Conservation (phyloP, 2,329 filamentous ascomycete species). For the Nothophoma quercina region DNA sequence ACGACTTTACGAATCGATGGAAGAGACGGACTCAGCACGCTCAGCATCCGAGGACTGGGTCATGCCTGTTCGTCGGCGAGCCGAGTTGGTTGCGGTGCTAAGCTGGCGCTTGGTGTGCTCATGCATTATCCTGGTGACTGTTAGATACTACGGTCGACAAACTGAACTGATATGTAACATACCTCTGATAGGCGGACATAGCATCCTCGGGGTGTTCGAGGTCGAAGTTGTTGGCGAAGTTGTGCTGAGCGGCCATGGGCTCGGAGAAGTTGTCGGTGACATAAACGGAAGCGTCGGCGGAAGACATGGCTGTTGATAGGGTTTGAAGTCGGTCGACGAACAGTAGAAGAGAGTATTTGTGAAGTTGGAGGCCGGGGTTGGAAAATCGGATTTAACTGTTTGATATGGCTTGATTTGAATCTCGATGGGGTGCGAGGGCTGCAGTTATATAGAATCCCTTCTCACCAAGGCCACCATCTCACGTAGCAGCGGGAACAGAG, state of each 20-base stretch:
- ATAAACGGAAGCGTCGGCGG: conserved; percentile 42
- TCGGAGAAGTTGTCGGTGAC: conserved; percentile 51
- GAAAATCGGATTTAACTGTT: neutral
- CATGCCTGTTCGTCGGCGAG: conserved; percentile 48
- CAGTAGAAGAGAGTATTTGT: neutral
- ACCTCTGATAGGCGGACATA: conserved; percentile 56
- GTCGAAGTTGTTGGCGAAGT: conserved; percentile 55
- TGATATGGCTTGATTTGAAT: conserved; percentile 4
- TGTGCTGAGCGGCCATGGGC: conserved; percentile 52
- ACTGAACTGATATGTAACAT: conserved; percentile 22
- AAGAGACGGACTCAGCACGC: conserved; percentile 26
- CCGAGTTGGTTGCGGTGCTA: conserved; percentile 55
- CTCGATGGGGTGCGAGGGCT: conserved; percentile 2
- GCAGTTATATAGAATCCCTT: conserved; percentile 30
- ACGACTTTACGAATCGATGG: conserved; percentile 24
- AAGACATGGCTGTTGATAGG: conserved; percentile 29
- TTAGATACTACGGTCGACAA: conserved; percentile 21
- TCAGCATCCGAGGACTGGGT: conserved; percentile 10
- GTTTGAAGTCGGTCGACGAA: neutral
- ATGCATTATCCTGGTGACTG: conserved; percentile 54
- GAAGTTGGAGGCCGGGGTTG: neutral
- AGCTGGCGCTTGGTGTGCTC: conserved; percentile 60
- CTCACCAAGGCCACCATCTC: conserved; percentile 11
- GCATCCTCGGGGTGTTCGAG: conserved; percentile 48
- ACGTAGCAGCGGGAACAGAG: conserved; percentile 19